Base-by-base conservation (phyloP, 768 basidiomycete species). In the Lentinula detonsa region DNA sequence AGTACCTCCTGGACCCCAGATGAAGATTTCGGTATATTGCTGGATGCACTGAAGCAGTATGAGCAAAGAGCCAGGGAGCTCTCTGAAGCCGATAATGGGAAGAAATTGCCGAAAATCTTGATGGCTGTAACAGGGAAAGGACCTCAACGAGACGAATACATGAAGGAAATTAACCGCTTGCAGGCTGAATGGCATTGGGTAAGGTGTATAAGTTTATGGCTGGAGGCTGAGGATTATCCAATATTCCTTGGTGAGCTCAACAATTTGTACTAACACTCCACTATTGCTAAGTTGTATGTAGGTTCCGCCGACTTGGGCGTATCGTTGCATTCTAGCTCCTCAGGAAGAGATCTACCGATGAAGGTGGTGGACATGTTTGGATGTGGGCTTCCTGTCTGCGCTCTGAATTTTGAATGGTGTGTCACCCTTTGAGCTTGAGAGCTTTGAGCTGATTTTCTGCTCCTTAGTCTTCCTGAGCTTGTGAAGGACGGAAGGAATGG, bases 341-440 rank as follows among this genome's bases (percentile, higher is more conserved):
- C 93, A 2, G 90, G 84, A 1, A 75, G 95, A 60, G 97, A 99
- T 73, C 76, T 99, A 59, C 97, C 97, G 2, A 99, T 99, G 97
- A 99, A 99, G 73, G 86, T 99, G 4, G 94, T 99, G 6, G 97
- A 99, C 72, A 98, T 98, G 96, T 98, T 98, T 75, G 97, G 97
- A 4, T 98, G 95, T 66, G 89, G 89, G 4, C 77, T 98, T 60
- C 96, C 96, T 0, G 97, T 98, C 7, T 90, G 95, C 63, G 95
- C 97, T 0, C 79, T 94, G 3, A 80, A 87, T 53, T 99, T 96
- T 69, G 75, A 79, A 45, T 96, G 93, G 95, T 95, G 63, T 66
- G 34, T 33, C 53, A 21, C n/a, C 43, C 57, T 46, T 58, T 50
- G 35, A 39, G n/a, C 16, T n/a, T 16, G n/a, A 31, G 28, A 13